Evolutionary conservation across 495 filamentous ascomycete species (phyloP).

Genomic region (Xylaria bambusicola): DNA sequence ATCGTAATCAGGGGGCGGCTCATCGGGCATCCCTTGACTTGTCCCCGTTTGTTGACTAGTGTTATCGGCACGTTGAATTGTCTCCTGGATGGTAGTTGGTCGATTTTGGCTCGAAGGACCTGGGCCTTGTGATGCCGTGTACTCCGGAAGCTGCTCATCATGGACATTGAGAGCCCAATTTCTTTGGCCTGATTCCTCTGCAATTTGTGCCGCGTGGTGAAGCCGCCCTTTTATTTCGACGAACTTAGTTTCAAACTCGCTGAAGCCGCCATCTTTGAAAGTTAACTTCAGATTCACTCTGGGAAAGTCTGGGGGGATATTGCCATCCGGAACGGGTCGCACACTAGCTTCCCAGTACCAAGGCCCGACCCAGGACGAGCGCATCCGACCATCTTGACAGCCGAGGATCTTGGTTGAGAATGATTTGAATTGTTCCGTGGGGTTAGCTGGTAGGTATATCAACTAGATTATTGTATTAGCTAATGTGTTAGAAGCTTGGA

Average conservation of each 20-base stretch:
- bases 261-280: slow-evolving; percentile 93
- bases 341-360: slow-evolving; percentile 85
- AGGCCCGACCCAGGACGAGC: slow-evolving; percentile 92
- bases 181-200: slow-evolving; percentile 46
- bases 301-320: slow-evolving; percentile 72
- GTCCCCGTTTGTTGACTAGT: slow-evolving; percentile 23
- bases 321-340: slow-evolving; percentile 80
- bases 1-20: slow-evolving; percentile 92
- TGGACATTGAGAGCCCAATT: slow-evolving; percentile 62
- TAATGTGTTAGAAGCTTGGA: neutral
- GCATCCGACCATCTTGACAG: slow-evolving; percentile 84
- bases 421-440: slow-evolving; percentile 71
- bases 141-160: slow-evolving; percentile 84
- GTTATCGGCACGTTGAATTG: slow-evolving; percentile 17
- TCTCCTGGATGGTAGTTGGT: slow-evolving; percentile 20
- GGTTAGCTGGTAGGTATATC: slow-evolving; percentile 79
- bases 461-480: slow-evolving; percentile 55
- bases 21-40: slow-evolving; percentile 58
- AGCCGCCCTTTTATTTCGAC: slow-evolving; percentile 83
- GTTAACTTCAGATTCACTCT: slow-evolving; percentile 78
- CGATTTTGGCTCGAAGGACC: slow-evolving; percentile 22
- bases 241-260: slow-evolving; percentile 83
- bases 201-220: slow-evolving; percentile 74
- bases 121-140: slow-evolving; percentile 51
- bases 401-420: slow-evolving; percentile 87